Base-by-base conservation (phyloP, 169 alveolate genomes). In the Eimeria necatrix region DNA sequence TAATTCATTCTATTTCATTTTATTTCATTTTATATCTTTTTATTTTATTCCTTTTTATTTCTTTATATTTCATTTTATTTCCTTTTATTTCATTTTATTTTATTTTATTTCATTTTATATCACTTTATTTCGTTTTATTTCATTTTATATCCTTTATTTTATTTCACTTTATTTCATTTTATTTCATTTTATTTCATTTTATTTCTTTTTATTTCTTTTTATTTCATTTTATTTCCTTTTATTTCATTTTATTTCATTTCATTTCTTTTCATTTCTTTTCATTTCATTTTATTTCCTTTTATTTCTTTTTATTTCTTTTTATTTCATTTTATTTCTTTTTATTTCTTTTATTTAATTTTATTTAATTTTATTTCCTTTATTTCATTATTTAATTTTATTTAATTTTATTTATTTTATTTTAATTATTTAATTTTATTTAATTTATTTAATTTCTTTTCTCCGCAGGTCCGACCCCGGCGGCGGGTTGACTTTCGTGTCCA, bases 391-490 rank as follows among this genome's bases (percentile, higher is more conserved):
- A 12, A 68, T n/a, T 68, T 5, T 68, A 22, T 22, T 41, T 22
- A 51, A 20, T 26, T 26, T 10, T 8, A 53, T 90, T 9, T 14
- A 2, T n/a, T 56, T 41, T n/a, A 68, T 3, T 4, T n/a, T 22
- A 64, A 9, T 53, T 53, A 74, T 22, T 93, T 49, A 18, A 3
- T 4, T 24, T 6, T 9, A 51, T 74, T 51, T 32, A 32, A 18
- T 56, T 32, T n/a, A 48, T 41, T 56, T 4, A 10, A 41, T 22
- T 12, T 89, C 99, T 99, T 22, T 98, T 93, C 99, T 98, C 96
- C 99, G 99, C 81, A 92, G 96, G 97, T 84, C 97, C 10, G 98
- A 96, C 64, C 97, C 98, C 10, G 97, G 98, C 32, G 98, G 98
- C 1, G 96, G 95, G 2, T 22, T 95, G 86, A 93, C 96, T 12